These are phyloP conservation scores for Ceratocystis ficicola DNA, from an alignment of 2,329 filamentous ascomycete genomes.

Conservation along the genomic window DNA sequence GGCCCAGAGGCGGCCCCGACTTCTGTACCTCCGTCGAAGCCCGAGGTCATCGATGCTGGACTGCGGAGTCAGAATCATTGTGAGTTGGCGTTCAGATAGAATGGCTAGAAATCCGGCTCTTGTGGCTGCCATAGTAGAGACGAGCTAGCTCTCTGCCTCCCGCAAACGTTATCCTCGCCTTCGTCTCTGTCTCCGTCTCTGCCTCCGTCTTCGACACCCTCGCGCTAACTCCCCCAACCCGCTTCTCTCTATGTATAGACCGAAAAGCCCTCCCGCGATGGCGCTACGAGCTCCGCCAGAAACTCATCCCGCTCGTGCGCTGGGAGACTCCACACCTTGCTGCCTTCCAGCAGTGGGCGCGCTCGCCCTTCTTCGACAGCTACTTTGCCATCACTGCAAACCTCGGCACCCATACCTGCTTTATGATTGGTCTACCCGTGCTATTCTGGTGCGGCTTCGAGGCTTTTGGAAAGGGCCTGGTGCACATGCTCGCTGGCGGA, in stretches of 20 bases:
- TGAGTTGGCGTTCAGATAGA: conserved; percentile 31
- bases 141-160: too few species aligned
- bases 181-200: conserved; percentile 12
- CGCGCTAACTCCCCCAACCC: background rate
- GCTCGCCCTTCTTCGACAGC: conserved; percentile 75
- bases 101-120: too few species aligned
- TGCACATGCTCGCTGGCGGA: conserved; percentile 65
- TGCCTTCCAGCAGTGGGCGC: conserved; percentile 65
- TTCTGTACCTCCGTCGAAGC: conserved; percentile 23
- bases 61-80: conserved; percentile 70
- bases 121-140: too few species aligned
- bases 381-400: conserved; percentile 97
- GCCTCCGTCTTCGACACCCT: background rate
- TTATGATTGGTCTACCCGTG: conserved; percentile 89
- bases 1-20: conserved; percentile 15
- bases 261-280: conserved; percentile 71
- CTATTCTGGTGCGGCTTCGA: conserved; percentile 94
- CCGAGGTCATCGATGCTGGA: conserved; percentile 51
- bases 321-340: conserved; percentile 94
- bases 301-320: conserved; percentile 71
- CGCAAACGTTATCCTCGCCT: background rate
- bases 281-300: conserved; percentile 75
- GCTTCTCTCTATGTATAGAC: conserved; percentile 42
- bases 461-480: conserved; percentile 65
- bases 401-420: conserved; percentile 94